These are phyloP conservation scores for Bathelium albidoporum DNA, from an alignment of 495 filamentous ascomycete genomes.

Conservation along the genomic window DNA sequence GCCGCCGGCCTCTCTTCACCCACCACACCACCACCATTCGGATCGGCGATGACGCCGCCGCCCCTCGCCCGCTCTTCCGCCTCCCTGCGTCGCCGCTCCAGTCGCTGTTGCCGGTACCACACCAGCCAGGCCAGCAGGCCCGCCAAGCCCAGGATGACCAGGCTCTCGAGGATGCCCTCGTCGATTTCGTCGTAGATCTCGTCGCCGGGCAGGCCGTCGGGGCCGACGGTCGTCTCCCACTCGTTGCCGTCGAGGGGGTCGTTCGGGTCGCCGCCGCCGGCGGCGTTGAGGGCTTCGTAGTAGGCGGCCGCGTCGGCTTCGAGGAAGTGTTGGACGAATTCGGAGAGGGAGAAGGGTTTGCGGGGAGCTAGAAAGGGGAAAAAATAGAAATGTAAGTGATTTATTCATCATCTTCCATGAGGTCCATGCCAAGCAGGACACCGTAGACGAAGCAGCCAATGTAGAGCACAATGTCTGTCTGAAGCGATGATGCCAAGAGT, in stretches of 20 bases:
- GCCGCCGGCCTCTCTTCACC: slow-evolving; percentile 20
- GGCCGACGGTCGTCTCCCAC: slow-evolving; percentile 30
- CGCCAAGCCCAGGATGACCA: slow-evolving; percentile 71
- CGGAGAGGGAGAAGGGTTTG: slow-evolving; percentile 48
- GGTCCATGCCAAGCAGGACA: not conserved
- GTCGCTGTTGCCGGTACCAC: slow-evolving; percentile 67
- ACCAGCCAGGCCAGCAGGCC: slow-evolving; percentile 66
- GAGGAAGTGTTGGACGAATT: slow-evolving; percentile 79
- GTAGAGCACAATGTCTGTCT: not conserved
- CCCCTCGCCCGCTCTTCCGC: slow-evolving; percentile 24
- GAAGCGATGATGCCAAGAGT: not conserved
- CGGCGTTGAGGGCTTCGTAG: slow-evolving; percentile 47
- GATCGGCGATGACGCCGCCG: slow-evolving; percentile 8
- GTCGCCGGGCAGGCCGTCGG: slow-evolving; percentile 32
- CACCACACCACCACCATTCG: not conserved
- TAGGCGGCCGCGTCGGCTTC: slow-evolving; percentile 59
- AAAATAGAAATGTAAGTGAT: slow-evolving; percentile 2
- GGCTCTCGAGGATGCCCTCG: slow-evolving; percentile 68
- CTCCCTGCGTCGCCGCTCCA: slow-evolving; percentile 36
- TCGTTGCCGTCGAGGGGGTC: slow-evolving; percentile 44
- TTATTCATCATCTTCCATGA: not conserved
- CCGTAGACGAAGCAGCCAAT: not conserved
- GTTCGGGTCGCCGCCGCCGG: slow-evolving; percentile 22
- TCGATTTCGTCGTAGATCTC: slow-evolving; percentile 68
- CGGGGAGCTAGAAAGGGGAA: not conserved